Evolutionary conservation across 2,329 filamentous ascomycete genomes (phyloP).

Genomic region (Penicillium sp.): DNA sequence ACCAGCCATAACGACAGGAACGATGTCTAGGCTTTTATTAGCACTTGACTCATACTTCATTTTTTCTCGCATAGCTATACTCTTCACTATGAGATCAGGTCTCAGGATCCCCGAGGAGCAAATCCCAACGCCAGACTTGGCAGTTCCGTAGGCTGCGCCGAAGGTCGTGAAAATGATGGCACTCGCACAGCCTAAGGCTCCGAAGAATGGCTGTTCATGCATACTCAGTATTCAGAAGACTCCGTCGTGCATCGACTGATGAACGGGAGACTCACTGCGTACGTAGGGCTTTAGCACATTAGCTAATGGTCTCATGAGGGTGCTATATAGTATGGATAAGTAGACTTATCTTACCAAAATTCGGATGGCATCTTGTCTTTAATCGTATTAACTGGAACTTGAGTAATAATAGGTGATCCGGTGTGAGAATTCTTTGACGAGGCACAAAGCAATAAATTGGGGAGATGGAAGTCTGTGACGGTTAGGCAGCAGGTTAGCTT

Average conservation of each 20-base stretch:
- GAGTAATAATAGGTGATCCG: neutral
- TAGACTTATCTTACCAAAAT: neutral
- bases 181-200: constrained; percentile 91
- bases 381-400: neutral
- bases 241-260: neutral
- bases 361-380: neutral
- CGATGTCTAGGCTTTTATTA: constrained; percentile 68
- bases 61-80: constrained; percentile 55
- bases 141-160: constrained; percentile 95
- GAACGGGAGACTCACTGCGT: neutral
- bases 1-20: constrained; percentile 99
- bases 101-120: constrained; percentile 96
- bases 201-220: constrained; percentile 72
- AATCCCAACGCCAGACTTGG: constrained; percentile 98
- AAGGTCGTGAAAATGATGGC: constrained; percentile 96
- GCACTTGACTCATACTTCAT: constrained; percentile 1
- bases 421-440: neutral
- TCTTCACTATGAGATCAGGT: constrained; percentile 98
- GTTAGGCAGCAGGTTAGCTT: neutral
- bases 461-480: neutral
- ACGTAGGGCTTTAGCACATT: neutral
- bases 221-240: neutral
- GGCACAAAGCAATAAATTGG: neutral
- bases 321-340: neutral
- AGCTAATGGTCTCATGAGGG: neutral